Base-by-base conservation (phyloP, 805 yeast species). In the Candida schatavii region DNA sequence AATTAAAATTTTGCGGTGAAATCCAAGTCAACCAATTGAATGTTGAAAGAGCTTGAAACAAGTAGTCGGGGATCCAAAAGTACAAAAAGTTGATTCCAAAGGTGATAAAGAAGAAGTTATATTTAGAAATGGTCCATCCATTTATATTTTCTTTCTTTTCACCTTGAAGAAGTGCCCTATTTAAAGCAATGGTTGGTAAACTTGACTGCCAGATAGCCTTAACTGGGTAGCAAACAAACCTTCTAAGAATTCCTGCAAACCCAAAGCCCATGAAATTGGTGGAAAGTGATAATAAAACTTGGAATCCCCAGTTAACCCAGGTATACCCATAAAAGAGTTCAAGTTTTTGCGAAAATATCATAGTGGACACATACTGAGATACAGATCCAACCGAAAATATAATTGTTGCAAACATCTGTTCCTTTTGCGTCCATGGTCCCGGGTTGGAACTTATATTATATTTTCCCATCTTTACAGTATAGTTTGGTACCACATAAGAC, bases 391-490 rank as follows among this genome's bases (percentile, higher is more conserved):
- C 48, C 64, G 31, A 64, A 56, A 51, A 55, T 63, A 52, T 64
- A 22, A 71, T 54, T 4, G 87, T 76, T 1, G 83, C 68, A 44
- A 83, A 68, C 81, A 80, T 78, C 56, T 82, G 87, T 52, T 81
- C 87, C 53, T 81, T 81, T 47, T 58, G 66, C 20, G 70, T 63
- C 83, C 85, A 83, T 10, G 84, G 83, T 7, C 86, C 84, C 2
- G 83, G 83, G 55, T 79, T 79, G 40, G 80, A 56, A 19, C 39
- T 41, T 40, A 48, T 62, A 43, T 42, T 48, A 62, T n/a, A 53
- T 41, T 41, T 52, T 65, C 58, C 49, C n/a, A 22, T 4, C 9
- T 5, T 5, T 5, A 35, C 18, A 5, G 7, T 47, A 43, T 42
- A 45, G 44, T 72, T 68, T 4, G 75, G 74, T 11, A 66, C 42